Conservation (phyloP, 2,329 filamentous ascomycete species). For the Aspergillus sergii region DNA sequence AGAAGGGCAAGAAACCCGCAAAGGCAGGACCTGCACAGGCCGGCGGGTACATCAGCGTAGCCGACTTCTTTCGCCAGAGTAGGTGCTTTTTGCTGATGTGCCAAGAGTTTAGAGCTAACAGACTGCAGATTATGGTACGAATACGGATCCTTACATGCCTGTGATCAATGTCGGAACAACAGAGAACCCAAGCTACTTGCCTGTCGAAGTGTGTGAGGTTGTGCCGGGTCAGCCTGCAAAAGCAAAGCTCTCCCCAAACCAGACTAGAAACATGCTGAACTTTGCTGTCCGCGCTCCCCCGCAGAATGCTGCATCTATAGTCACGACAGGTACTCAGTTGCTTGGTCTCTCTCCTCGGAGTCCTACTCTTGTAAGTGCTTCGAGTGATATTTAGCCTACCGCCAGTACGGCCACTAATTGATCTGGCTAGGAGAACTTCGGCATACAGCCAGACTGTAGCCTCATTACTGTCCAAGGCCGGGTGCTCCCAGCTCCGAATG, state of each 20-base stretch:
- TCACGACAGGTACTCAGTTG: conserved; percentile 54
- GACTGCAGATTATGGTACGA: conserved; percentile 41
- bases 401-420: neutral
- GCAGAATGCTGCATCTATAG: conserved; percentile 69
- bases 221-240: conserved; percentile 66
- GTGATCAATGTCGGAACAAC: conserved; percentile 67
- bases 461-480: conserved; percentile 75
- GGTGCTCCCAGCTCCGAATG: conserved; percentile 61
- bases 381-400: neutral
- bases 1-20: conserved; percentile 34
- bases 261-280: conserved; percentile 70
- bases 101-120: neutral
- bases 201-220: conserved; percentile 67
- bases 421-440: conserved; percentile 55
- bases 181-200: conserved; percentile 63
- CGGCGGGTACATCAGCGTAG: conserved; percentile 54
- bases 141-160: conserved; percentile 49
- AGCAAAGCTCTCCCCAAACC: conserved; percentile 59
- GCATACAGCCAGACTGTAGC: conserved; percentile 50
- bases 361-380: conserved; percentile 46
- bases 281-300: conserved; percentile 71
- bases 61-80: conserved; percentile 52
- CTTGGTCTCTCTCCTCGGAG: conserved; percentile 56
- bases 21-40: conserved; percentile 34
- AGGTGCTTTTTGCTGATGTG: conserved; percentile 22